Evolutionary conservation across 257 asterid species (phyloP).

Genomic region (Solanum sitiens): DNA sequence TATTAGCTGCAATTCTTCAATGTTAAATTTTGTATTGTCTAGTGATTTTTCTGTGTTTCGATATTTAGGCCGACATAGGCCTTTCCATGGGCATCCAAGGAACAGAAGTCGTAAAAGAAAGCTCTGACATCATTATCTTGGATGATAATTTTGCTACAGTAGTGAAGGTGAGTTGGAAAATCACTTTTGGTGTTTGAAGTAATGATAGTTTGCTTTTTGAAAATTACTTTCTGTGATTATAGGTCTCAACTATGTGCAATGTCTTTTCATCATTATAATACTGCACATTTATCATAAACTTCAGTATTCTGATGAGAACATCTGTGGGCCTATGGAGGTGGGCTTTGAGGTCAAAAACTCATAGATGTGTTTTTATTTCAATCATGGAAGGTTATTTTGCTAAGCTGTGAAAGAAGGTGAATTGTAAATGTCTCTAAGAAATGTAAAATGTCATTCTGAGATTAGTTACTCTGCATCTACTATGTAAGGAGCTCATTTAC

Average conservation of each 20-base stretch:
- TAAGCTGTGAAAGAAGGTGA: neutral
- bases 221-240: neutral
- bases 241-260: neutral
- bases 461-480: neutral
- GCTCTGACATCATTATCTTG: constrained; percentile 92
- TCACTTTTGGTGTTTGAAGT: neutral
- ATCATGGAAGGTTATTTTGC: neutral
- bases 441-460: neutral
- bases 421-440: neutral
- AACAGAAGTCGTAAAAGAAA: constrained; percentile 96
- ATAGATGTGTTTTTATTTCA: neutral
- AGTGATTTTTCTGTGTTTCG: neutral
- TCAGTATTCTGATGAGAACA: neutral
- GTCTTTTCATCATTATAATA: neutral
- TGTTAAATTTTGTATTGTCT: neutral
- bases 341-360: neutral
- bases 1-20: neutral
- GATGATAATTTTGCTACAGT: constrained; percentile 93
- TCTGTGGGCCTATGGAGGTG: neutral
- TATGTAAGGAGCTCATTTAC: neutral
- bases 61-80: constrained; percentile 86
- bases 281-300: neutral
- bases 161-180: constrained; percentile 47
- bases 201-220: neutral
- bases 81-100: constrained; percentile 97